Conservation (phyloP, 73 alveolate genomes). For the Paramecium octaurelia region DNA sequence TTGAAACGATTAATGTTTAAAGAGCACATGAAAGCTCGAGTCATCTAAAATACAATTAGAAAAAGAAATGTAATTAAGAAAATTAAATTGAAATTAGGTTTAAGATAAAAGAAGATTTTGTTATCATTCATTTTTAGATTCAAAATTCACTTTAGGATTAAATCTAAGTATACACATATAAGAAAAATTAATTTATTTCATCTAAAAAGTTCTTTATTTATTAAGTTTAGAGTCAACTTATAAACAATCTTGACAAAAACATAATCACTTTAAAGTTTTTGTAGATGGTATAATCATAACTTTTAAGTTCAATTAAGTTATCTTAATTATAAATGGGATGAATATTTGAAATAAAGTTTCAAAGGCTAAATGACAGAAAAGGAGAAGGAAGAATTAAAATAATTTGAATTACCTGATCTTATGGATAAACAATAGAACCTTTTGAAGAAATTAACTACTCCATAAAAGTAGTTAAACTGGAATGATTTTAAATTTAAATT, state of each 20-base stretch:
- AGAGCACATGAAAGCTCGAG: slow-evolving; percentile 42
- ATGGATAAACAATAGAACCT: not conserved
- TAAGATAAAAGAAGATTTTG: slow-evolving; percentile 4
- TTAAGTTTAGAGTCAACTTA: not conserved
- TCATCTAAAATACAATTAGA: slow-evolving; percentile 12
- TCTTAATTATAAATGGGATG: slow-evolving; percentile 23
- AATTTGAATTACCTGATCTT: not conserved
- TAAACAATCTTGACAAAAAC: not conserved
- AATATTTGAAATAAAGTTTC: not conserved
- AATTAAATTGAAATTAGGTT: not conserved
- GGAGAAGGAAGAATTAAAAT: not conserved
- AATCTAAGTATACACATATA: not conserved
- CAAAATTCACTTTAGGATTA: slow-evolving; percentile 3
- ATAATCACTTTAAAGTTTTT: not conserved
- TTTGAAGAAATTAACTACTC: not conserved
- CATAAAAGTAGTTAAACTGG: not conserved
- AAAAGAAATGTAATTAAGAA: slow-evolving; percentile 30
- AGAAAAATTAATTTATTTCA: slow-evolving; percentile 22
- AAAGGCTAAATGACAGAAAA: not conserved
- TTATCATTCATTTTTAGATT: not conserved
- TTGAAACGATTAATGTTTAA: slow-evolving; percentile 4
- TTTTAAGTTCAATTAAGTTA: not conserved
- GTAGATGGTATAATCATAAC: not conserved
- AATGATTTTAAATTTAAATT: not conserved
- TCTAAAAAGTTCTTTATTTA: not conserved